These are phyloP conservation scores for Geotrichum armillariae DNA, from an alignment of 1,139 yeast genomes.

Conservation along the genomic window DNA sequence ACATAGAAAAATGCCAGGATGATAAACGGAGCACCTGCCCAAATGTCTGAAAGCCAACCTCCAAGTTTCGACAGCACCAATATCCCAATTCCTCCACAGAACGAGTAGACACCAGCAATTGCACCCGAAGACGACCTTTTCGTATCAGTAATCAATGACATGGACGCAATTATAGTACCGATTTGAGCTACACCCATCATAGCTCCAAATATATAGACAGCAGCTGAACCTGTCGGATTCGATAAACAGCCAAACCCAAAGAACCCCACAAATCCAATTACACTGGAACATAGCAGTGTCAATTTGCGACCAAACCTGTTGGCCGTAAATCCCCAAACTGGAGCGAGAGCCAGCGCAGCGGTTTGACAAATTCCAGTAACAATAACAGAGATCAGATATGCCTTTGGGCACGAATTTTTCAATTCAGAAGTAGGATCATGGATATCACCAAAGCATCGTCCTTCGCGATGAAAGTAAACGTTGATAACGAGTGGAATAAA, in stretches of 20 bases:
- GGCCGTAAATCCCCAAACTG: constrained; percentile 59
- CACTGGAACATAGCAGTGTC: constrained; percentile 40
- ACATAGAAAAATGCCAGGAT: constrained; percentile 51
- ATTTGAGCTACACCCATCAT: constrained; percentile 53
- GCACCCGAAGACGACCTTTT: constrained; percentile 55
- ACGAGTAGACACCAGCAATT: constrained; percentile 65
- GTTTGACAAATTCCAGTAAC: constrained; percentile 67
- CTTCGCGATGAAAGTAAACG: constrained; percentile 47
- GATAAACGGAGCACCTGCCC: constrained; percentile 61
- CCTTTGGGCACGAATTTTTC: constrained; percentile 54
- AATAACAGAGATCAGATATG: constrained; percentile 64
- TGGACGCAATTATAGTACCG: constrained; percentile 56
- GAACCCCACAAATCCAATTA: constrained; percentile 43
- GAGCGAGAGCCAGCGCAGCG: constrained; percentile 57
- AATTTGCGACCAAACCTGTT: constrained; percentile 51
- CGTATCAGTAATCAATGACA: constrained; percentile 48
- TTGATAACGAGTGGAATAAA: constrained; percentile 67
- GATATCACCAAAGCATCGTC: constrained; percentile 29
- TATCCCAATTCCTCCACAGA: constrained; percentile 71
- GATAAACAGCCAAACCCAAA: constrained; percentile 38
- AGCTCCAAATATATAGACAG: constrained; percentile 42
- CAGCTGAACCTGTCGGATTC: constrained; percentile 39
- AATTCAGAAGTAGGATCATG: constrained; percentile 28
- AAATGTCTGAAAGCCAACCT: constrained; percentile 57
- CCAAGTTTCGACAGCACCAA: constrained; percentile 59